Evolutionary conservation across 179 eudicot species (phyloP).

Genomic region (Vitellaria paradoxa): DNA sequence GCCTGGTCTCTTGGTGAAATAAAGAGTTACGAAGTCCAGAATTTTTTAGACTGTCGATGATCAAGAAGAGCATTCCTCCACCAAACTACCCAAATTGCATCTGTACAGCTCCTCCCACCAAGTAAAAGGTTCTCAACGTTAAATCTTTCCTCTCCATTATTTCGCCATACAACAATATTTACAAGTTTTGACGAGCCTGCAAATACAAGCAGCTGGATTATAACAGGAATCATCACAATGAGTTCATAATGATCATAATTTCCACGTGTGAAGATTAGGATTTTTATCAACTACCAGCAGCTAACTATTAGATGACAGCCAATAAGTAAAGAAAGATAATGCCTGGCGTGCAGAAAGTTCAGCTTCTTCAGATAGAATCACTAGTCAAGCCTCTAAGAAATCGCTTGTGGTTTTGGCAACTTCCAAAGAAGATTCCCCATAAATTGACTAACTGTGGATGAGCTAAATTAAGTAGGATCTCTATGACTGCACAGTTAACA

Average conservation of each 20-base stretch:
- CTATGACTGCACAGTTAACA: neutral
- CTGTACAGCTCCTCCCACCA: conserved; percentile 5
- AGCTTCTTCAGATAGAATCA: neutral
- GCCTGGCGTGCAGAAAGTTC: neutral
- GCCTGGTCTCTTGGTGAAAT: too few species aligned
- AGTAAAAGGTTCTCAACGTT: too few species aligned
- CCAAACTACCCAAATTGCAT: neutral
- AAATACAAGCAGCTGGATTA: neutral
- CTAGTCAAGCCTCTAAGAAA: neutral
- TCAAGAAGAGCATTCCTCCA: neutral
- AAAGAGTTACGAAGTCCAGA: too few species aligned
- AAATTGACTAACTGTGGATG: neutral
- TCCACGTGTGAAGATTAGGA: neutral
- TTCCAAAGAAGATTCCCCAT: neutral
- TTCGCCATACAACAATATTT: neutral
- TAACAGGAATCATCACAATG: neutral
- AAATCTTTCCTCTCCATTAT: neutral
- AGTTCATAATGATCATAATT: neutral
- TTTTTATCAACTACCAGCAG: neutral
- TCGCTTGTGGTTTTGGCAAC: neutral
- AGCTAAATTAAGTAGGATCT: neutral
- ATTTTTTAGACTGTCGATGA: too few species aligned
- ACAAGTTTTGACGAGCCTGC: neutral
- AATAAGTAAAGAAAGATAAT: neutral
- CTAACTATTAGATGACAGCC: neutral